These are phyloP conservation scores for Phytophthora fragariae DNA, from an alignment of 352 stramenopile genomes.

Conservation along the genomic window DNA sequence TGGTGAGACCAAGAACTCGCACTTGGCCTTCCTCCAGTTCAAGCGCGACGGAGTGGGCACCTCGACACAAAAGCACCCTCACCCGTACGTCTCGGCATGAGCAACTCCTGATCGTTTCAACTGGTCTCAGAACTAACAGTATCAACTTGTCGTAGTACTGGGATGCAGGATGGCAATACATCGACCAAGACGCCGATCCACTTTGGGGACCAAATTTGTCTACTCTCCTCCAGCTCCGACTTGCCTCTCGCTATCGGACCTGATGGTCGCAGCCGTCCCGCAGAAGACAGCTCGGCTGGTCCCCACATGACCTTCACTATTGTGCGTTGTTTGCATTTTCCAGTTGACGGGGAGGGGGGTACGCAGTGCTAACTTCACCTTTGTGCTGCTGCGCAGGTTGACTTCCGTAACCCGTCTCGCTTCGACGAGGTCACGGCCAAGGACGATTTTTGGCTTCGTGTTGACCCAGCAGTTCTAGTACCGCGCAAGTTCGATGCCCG, in stretches of 20 bases:
- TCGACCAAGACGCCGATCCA: conserved; percentile 53
- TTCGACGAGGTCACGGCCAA: conserved; percentile 46
- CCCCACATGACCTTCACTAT: conserved; percentile 76
- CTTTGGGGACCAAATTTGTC: conserved; percentile 70
- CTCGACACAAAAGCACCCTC: conserved; percentile 24
- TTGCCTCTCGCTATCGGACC: conserved; percentile 58
- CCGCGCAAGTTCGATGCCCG: conserved; percentile 19
- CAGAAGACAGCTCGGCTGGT: conserved; percentile 31
- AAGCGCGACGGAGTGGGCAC: conserved; percentile 24
- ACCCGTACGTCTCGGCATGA: conserved; percentile 27
- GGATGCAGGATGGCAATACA: conserved; percentile 57
- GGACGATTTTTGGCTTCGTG: conserved; percentile 67
- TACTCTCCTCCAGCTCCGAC: conserved; percentile 55
- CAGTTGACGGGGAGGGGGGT: background rate
- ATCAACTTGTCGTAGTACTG: conserved; percentile 12
- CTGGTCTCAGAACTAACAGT: background rate
- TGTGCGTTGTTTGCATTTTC: conserved; percentile 27
- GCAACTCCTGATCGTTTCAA: background rate
- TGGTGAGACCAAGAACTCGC: conserved; percentile 55
- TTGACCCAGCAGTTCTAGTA: conserved; percentile 39
- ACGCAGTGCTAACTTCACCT: background rate
- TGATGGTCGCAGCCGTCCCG: conserved; percentile 45
- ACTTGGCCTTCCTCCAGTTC: conserved; percentile 73
- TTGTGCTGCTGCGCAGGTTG: conserved; percentile 30
- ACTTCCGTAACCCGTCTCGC: conserved; percentile 64